These are phyloP conservation scores for Naganishia antarctica DNA, from an alignment of 768 basidiomycete genomes.

Conservation along the genomic window DNA sequence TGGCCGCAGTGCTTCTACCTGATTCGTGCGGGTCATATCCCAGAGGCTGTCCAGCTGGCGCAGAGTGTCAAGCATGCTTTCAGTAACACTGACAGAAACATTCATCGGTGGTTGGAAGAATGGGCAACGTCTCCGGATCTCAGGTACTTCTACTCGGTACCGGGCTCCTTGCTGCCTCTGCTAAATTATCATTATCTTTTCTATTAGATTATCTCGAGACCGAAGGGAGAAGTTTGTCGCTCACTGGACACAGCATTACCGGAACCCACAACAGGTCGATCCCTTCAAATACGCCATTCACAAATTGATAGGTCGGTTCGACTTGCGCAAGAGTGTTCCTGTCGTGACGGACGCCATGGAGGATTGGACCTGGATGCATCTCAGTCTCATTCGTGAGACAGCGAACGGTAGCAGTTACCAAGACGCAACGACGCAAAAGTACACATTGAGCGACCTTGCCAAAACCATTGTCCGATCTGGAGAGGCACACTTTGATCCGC, in stretches of 20 bases:
- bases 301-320: constrained; percentile 89
- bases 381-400: constrained; percentile 76
- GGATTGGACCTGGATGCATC: constrained; percentile 98
- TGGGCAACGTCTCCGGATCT: background rate
- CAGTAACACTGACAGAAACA: constrained; percentile 66
- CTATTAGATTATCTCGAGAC: constrained; percentile 44
- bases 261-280: constrained; percentile 71
- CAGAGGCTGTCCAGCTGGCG: constrained; percentile 76
- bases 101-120: constrained; percentile 16
- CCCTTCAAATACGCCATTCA: constrained; percentile 95
- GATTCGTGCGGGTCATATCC: constrained; percentile 72
- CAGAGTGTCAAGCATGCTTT: constrained; percentile 61
- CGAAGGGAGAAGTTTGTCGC: constrained; percentile 60
- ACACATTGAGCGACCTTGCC: constrained; percentile 47
- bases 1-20: constrained; percentile 96
- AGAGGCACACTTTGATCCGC: constrained; percentile 53
- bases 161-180: too few species aligned
- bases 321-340: constrained; percentile 73
- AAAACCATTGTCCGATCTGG: constrained; percentile 49
- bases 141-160: background rate
- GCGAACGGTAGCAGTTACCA: constrained; percentile 55
- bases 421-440: constrained; percentile 70
- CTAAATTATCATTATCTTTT: too few species aligned
- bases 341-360: constrained; percentile 87
- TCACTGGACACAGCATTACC: constrained; percentile 58